Conservation (phyloP, 768 basidiomycete genomes). For the Tulasnella sp. region DNA sequence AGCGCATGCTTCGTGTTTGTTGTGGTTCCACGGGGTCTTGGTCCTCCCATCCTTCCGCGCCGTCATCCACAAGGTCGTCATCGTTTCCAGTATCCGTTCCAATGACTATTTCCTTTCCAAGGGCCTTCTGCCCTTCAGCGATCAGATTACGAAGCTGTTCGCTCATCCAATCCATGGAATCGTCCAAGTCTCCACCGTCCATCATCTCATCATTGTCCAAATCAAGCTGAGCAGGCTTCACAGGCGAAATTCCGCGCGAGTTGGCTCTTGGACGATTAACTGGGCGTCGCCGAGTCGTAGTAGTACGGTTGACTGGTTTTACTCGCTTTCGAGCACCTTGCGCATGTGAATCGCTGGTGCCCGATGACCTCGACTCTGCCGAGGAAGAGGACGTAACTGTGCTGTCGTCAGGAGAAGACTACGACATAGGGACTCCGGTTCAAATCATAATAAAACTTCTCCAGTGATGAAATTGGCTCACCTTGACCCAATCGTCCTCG, state of each 20-base stretch:
- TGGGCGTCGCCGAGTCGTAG: too few relatives aligned
- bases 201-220: too few relatives aligned
- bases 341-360: background rate
- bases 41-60: slow-evolving; percentile 61
- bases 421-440: background rate
- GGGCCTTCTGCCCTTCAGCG: slow-evolving; percentile 63
- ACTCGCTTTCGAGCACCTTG: background rate
- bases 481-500: slow-evolving; percentile 34
- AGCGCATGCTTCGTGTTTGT: background rate
- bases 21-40: slow-evolving; percentile 29
- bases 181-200: slow-evolving; percentile 5
- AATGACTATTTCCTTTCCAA: slow-evolving; percentile 57
- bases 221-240: too few relatives aligned
- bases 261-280: background rate
- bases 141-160: slow-evolving; percentile 56
- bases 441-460: background rate
- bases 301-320: background rate
- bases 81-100: slow-evolving; percentile 33
- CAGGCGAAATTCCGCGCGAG: background rate
- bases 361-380: slow-evolving; percentile 10
- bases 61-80: slow-evolving; percentile 58
- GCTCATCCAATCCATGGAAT: slow-evolving; percentile 74
- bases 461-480: background rate
- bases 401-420: background rate
- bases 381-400: background rate